phyloP scores from a whole-genome alignment of 331 rosid genomes.

The Acacia pycnantha region DNA sequence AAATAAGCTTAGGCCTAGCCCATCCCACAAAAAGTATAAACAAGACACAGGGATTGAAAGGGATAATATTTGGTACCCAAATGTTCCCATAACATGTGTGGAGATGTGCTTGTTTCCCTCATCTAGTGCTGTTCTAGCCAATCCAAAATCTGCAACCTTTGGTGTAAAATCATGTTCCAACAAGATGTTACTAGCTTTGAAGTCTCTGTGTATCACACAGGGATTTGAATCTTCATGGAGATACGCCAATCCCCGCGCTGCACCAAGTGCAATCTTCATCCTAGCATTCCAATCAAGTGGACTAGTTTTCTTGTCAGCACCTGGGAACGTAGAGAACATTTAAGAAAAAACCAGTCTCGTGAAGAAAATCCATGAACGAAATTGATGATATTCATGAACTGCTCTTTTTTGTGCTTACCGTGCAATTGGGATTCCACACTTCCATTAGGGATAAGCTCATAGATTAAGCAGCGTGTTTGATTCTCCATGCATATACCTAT shows the following conservation, averaged over 20 bases:
- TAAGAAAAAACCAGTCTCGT: slow-evolving; percentile 9
- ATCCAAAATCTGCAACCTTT: slow-evolving; percentile 95
- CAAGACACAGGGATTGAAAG: background rate
- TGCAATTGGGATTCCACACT: slow-evolving; percentile 95
- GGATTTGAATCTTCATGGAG: slow-evolving; percentile 98
- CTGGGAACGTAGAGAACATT: slow-evolving; percentile 39
- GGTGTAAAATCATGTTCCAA: slow-evolving; percentile 83
- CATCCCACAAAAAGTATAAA: background rate
- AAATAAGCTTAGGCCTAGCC: background rate
- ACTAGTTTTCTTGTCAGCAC: slow-evolving; percentile 79
- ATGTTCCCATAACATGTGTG: slow-evolving; percentile 99
- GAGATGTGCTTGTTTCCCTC: slow-evolving; percentile 90
- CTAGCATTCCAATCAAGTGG: slow-evolving; percentile 89
- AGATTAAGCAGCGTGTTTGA: slow-evolving; percentile 81
- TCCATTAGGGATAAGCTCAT: slow-evolving; percentile 94
- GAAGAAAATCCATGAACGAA: background rate
- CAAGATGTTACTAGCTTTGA: slow-evolving; percentile 96
- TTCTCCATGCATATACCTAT: slow-evolving; percentile 86
- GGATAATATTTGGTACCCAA: slow-evolving; percentile 59
- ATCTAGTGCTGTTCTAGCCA: slow-evolving; percentile 91
- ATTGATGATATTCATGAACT: no score
- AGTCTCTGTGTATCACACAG: slow-evolving; percentile 91
- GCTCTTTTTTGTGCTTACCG: slow-evolving; percentile 43
- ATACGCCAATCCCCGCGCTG: slow-evolving; percentile 92
- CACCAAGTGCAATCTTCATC: slow-evolving; percentile 93